Conservation (phyloP, 2,329 filamentous ascomycete species). For the Fusarium sp. region DNA sequence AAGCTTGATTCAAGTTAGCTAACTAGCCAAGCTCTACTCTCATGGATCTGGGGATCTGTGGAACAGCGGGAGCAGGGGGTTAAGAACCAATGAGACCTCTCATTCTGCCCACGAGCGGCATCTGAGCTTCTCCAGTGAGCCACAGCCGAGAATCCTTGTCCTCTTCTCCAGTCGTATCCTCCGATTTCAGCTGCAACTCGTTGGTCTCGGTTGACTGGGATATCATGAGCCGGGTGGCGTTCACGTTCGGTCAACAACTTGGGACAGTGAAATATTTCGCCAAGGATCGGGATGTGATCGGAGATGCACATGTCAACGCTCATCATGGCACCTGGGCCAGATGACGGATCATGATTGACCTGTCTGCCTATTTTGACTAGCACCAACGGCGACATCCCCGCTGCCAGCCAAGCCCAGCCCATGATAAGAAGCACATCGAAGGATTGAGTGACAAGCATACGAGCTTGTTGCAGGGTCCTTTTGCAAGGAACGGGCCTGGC, state of each 20-base stretch:
- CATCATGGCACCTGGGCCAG: conserved; percentile 32
- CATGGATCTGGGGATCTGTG: conserved; percentile 29
- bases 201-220: conserved; percentile 7
- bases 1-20: conserved; percentile 26
- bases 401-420: background rate
- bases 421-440: background rate
- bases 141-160: conserved; percentile 18
- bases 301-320: conserved; percentile 12
- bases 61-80: conserved; percentile 29
- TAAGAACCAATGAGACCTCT: conserved; percentile 29
- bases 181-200: conserved; percentile 31
- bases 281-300: conserved; percentile 34
- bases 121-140: conserved; percentile 14
- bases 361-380: conserved; percentile 22
- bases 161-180: background rate
- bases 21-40: conserved; percentile 13
- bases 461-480: conserved; percentile 18
- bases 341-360: conserved; percentile 31
- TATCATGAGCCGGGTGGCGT: conserved; percentile 25
- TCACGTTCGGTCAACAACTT: conserved; percentile 40
- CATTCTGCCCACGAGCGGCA: conserved; percentile 38
- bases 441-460: conserved; percentile 20
- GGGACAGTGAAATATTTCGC: conserved; percentile 31
- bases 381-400: conserved; percentile 17
- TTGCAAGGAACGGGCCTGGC: conserved; percentile 21